Conservation (phyloP, 1,139 yeast species). For the Petasospora fabianii region DNA sequence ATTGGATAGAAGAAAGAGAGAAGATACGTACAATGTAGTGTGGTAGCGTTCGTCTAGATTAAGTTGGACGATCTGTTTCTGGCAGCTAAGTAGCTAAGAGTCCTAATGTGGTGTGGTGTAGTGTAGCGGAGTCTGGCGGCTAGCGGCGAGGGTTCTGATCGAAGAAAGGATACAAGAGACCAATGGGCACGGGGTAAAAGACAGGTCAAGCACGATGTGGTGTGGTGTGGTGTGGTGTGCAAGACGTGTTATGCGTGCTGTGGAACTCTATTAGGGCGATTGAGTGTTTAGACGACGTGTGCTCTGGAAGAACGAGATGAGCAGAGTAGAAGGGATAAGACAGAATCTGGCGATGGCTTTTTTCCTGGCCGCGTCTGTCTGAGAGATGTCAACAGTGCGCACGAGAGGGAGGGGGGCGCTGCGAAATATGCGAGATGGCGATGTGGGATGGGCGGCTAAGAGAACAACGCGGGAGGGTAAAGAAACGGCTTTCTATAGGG, state of each 20-base stretch:
- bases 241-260: not conserved
- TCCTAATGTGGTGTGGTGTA: no score
- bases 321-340: slow-evolving; percentile 3
- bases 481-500: no score
- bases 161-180: not conserved
- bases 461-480: not conserved
- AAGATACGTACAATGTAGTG: no score
- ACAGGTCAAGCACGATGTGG: not conserved
- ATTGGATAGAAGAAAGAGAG: no score
- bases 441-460: not conserved
- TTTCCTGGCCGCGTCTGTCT: slow-evolving; percentile 7
- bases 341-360: slow-evolving; percentile 12
- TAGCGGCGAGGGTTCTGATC: no score
- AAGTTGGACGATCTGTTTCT: no score
- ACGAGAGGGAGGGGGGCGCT: not conserved
- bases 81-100: no score
- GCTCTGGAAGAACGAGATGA: slow-evolving; percentile 1
- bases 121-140: no score
- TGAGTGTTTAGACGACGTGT: slow-evolving; percentile 3
- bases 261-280: slow-evolving; percentile 5
- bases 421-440: not conserved
- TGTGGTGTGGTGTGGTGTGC: slow-evolving; percentile 9
- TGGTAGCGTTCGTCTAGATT: no score
- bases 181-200: not conserved
- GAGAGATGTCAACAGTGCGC: slow-evolving; percentile 10